These are phyloP conservation scores for Diaporthe australafricana DNA, from an alignment of 2,329 filamentous ascomycete species.

Conservation along the genomic window DNA sequence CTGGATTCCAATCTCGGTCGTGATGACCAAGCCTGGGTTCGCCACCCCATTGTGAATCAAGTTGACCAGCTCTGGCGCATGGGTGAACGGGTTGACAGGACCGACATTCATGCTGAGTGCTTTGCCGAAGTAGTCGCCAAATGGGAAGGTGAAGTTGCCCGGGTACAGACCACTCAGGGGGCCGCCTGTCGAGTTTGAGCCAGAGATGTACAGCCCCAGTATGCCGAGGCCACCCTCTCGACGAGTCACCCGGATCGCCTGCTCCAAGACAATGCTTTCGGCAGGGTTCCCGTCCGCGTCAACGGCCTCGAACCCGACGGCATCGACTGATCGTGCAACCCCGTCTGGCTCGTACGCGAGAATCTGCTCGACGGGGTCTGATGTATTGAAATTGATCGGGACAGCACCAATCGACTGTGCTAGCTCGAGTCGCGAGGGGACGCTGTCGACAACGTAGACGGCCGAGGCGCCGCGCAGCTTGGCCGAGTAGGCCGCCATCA, in stretches of 20 bases:
- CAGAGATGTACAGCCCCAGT: not conserved
- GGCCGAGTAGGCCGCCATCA: slow-evolving; percentile 42
- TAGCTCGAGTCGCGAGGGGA: slow-evolving; percentile 39
- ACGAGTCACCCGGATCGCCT: not conserved
- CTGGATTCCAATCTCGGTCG: slow-evolving; percentile 62
- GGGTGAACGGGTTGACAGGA: not conserved
- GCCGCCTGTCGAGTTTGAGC: not conserved
- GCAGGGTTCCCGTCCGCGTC: slow-evolving; percentile 31
- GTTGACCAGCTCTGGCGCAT: not conserved
- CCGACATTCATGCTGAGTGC: not conserved
- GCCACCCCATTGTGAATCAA: not conserved
- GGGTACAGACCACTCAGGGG: not conserved
- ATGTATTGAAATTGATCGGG: slow-evolving; percentile 40
- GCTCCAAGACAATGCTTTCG: not conserved
- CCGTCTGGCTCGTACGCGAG: slow-evolving; percentile 37
- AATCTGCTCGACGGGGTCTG: slow-evolving; percentile 40
- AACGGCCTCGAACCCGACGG: slow-evolving; percentile 39
- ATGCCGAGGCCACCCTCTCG: not conserved
- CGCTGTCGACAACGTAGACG: slow-evolving; percentile 42
- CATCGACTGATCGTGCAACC: slow-evolving; percentile 40
- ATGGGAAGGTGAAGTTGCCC: not conserved
- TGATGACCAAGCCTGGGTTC: not conserved
- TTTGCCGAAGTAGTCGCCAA: not conserved
- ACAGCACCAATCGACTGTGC: slow-evolving; percentile 40
- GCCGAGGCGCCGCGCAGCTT: slow-evolving; percentile 41